These are phyloP conservation scores for Teratosphaeria nubilosa DNA, from an alignment of 2,329 filamentous ascomycete species.

Conservation along the genomic window DNA sequence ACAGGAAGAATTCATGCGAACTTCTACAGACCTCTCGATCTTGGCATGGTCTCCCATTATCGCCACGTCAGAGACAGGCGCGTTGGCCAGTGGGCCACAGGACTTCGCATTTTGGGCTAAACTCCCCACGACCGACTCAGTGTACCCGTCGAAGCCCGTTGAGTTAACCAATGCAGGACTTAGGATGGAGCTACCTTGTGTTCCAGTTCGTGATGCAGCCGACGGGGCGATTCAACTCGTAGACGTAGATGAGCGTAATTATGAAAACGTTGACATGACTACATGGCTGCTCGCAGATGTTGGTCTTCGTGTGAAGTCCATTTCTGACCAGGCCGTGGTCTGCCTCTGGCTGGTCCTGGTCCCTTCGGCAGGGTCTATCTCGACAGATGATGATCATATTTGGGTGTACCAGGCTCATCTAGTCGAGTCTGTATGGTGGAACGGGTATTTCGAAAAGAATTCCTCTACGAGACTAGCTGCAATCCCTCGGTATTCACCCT, in stretches of 20 bases:
- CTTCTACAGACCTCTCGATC: constrained; percentile 10
- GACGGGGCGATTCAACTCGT: background rate
- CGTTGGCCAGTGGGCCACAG: background rate
- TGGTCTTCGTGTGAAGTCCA: no score
- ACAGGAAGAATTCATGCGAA: constrained; percentile 9
- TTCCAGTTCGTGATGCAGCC: background rate
- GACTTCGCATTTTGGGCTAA: background rate
- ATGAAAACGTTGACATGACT: background rate
- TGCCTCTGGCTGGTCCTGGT: no score
- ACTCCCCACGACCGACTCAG: background rate
- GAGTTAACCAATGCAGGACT: background rate
- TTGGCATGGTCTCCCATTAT: constrained; percentile 9
- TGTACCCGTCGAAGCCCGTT: background rate
- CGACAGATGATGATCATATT: no score
- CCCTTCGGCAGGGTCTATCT: no score
- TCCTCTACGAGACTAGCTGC: background rate
- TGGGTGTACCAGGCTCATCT: no score
- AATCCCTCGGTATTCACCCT: background rate
- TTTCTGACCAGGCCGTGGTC: no score
- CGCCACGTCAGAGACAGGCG: no score
- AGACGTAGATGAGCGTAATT: background rate
- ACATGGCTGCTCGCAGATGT: background rate
- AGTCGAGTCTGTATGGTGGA: background rate
- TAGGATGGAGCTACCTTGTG: background rate
- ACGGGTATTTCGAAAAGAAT: background rate